Percentiles rank a stretch among this genome's conserved stretches.
Conservation (phyloP, 2,329 filamentous ascomycete genomes). For the Aspergillus aculeatus region DNA sequence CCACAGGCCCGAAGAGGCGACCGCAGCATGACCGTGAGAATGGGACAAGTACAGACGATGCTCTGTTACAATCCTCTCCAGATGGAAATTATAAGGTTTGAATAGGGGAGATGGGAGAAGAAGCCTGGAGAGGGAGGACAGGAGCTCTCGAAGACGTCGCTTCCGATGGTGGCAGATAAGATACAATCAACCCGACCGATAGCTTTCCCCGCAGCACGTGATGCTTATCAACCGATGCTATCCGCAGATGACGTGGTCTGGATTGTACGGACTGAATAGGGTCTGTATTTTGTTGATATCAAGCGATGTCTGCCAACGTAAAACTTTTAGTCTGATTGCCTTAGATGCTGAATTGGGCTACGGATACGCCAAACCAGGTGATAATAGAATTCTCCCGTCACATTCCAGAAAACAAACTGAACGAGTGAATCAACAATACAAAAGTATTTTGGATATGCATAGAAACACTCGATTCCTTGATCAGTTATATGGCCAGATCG, state of each 20-base stretch:
- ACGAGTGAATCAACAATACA: neutral
- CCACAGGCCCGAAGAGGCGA: slow-evolving; percentile 29
- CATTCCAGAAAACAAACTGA: neutral
- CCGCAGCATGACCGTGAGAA: slow-evolving; percentile 31
- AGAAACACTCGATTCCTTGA: neutral
- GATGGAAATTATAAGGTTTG: neutral
- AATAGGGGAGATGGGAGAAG: neutral
- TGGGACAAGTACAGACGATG: neutral
- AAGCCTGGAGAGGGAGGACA: neutral
- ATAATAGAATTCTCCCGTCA: neutral
- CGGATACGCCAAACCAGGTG: neutral
- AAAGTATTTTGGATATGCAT: neutral
- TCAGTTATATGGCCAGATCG: neutral
- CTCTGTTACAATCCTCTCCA: neutral
- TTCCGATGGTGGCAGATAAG: slow-evolving; percentile 18
- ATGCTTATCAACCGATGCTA: slow-evolving; percentile 18
- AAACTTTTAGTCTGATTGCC: too few species aligned
- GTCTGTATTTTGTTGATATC: too few species aligned
- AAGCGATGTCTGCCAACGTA: too few species aligned
- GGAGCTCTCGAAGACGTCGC: slow-evolving; percentile 2
- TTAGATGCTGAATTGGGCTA: neutral
- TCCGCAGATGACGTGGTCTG: slow-evolving; percentile 10
- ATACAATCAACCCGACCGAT: slow-evolving; percentile 11
- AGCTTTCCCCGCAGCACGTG: slow-evolving; percentile 29
- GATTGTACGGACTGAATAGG: neutral